Conservation (phyloP, 176 grass and related monocot species). For the Zizania latifolia region DNA sequence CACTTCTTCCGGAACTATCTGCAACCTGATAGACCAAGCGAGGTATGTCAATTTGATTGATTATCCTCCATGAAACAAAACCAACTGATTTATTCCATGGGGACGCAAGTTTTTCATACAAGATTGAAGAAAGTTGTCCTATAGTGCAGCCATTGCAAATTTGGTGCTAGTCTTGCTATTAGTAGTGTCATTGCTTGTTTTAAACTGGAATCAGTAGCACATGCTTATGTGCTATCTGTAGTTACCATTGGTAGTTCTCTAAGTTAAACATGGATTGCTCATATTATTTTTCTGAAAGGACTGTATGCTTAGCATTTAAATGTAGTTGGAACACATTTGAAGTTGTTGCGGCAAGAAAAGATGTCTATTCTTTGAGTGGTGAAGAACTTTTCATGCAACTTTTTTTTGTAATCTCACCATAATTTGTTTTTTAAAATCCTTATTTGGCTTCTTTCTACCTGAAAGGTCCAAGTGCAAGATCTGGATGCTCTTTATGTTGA, state of each 20-base stretch:
- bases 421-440: background rate
- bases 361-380: background rate
- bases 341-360: background rate
- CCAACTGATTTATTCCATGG: background rate
- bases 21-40: constrained; percentile 50
- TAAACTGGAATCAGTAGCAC: background rate
- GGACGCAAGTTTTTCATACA: background rate
- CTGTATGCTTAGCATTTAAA: background rate
- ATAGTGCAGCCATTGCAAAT: background rate
- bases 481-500: constrained; percentile 69
- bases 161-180: background rate
- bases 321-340: background rate
- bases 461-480: constrained; percentile 51
- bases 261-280: background rate
- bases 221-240: background rate
- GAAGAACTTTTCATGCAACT: constrained; percentile 5
- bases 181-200: constrained; percentile 6
- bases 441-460: background rate
- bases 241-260: background rate
- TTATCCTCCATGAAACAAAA: constrained; percentile 11
- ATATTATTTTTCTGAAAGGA: background rate
- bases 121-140: constrained; percentile 12
- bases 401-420: background rate
- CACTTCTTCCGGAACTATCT: constrained; percentile 96
- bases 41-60: constrained; percentile 45